Conservation (phyloP, 2,329 filamentous ascomycete species). For the Cercospora zeae-maydis region DNA sequence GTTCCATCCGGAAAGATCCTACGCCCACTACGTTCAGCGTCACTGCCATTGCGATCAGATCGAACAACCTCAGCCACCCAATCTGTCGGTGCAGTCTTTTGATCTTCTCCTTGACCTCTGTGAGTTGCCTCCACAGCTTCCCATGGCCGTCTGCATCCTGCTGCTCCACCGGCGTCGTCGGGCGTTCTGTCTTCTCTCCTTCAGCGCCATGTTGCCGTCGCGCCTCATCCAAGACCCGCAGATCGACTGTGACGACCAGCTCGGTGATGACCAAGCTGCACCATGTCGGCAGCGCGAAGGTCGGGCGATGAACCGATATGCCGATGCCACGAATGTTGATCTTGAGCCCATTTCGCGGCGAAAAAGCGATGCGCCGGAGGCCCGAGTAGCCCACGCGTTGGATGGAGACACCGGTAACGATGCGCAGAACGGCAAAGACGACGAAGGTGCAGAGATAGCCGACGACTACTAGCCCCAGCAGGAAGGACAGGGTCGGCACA, state of each 20-base stretch:
- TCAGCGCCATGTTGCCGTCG: constrained; percentile 19
- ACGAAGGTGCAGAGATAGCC: constrained; percentile 90
- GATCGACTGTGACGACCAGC: constrained; percentile 76
- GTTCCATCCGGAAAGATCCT: constrained; percentile 79
- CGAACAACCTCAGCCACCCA: constrained; percentile 83
- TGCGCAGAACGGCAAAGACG: constrained; percentile 85
- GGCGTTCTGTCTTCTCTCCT: constrained; percentile 17
- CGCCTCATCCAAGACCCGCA: constrained; percentile 55
- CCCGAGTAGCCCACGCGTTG: constrained; percentile 93
- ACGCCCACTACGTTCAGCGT: constrained; percentile 74
- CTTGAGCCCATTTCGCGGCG: constrained; percentile 80
- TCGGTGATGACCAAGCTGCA: constrained; percentile 85
- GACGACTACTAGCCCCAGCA: constrained; percentile 80
- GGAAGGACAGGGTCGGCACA: constrained; percentile 58
- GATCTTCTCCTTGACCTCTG: constrained; percentile 73
- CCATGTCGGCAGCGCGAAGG: constrained; percentile 96
- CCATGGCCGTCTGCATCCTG: constrained; percentile 44
- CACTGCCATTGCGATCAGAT: constrained; percentile 79
- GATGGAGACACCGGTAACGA: constrained; percentile 90
- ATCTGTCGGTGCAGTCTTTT: constrained; percentile 84
- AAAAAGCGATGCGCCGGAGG: constrained; percentile 83
- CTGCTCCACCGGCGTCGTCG: constrained; percentile 18
- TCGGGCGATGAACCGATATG: constrained; percentile 83
- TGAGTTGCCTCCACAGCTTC: constrained; percentile 79
- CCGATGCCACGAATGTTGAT: constrained; percentile 88